A percentile compares a stretch with the other conserved stretches of the same genome.
These are phyloP conservation scores for Carpinus viminea DNA, from an alignment of 306 rosid species.

Conservation along the genomic window DNA sequence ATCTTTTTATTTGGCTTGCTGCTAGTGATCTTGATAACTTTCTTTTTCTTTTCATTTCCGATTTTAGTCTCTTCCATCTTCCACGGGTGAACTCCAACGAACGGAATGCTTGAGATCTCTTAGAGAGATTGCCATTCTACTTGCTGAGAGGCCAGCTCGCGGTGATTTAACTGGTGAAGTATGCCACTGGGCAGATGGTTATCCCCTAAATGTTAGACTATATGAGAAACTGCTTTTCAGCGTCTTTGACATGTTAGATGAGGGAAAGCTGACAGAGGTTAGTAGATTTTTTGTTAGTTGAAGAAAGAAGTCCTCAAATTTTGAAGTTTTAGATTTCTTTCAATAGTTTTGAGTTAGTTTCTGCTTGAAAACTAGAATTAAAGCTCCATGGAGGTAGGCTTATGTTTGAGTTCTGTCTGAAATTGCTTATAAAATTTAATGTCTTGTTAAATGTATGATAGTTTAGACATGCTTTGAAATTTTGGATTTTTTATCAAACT, in stretches of 20 bases:
- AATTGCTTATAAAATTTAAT: too few relatives aligned
- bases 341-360: neutral
- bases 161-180: conserved; percentile 99
- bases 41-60: conserved; percentile 22
- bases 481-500: neutral
- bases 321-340: conserved; percentile 14
- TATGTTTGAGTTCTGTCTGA: neutral
- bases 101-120: conserved; percentile 88
- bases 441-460: neutral
- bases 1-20: neutral
- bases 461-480: neutral
- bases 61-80: conserved; percentile 79
- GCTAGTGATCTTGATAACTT: neutral
- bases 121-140: conserved; percentile 78
- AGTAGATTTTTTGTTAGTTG: conserved; percentile 40
- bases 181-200: conserved; percentile 99
- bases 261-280: conserved; percentile 94
- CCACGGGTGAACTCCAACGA: conserved; percentile 90
- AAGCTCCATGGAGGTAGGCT: conserved; percentile 6
- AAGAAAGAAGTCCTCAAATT: conserved; percentile 26
- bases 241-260: conserved; percentile 95
- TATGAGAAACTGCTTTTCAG: conserved; percentile 91
- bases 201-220: conserved; percentile 81
- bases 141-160: conserved; percentile 96
- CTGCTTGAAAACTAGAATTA: neutral